Percentiles rank a stretch among this genome's conserved stretches.
Evolutionary conservation across 2,329 filamentous ascomycete species (phyloP).

Genomic region (Remersonia thermophila): DNA sequence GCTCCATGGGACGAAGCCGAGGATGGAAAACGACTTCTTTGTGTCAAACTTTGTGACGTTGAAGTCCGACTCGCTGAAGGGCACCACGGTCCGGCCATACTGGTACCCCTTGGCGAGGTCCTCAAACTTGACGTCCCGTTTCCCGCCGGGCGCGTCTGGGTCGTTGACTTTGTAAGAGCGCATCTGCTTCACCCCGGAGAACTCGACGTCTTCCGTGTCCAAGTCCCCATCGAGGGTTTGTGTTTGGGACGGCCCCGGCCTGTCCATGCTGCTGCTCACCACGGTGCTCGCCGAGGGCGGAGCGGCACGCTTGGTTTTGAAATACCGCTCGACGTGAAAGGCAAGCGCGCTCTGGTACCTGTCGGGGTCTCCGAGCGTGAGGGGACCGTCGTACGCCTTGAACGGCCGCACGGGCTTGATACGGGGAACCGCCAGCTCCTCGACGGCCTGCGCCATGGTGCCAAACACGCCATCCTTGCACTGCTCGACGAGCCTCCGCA

Average conservation of each 20-base stretch:
- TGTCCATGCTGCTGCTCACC: constrained; percentile 34
- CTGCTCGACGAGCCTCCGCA: constrained; percentile 52
- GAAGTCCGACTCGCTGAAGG: constrained; percentile 74
- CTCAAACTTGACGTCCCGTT: constrained; percentile 68
- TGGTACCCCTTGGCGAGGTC: constrained; percentile 85
- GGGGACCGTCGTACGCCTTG: constrained; percentile 63
- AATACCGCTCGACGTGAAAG: constrained; percentile 85
- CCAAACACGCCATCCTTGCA: constrained; percentile 61
- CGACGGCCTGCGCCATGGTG: constrained; percentile 76
- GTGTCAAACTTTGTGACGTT: constrained; percentile 85
- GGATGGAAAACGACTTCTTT: constrained; percentile 58
- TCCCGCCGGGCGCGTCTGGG: constrained; percentile 60
- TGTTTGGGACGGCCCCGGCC: constrained; percentile 36
- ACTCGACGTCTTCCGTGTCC: constrained; percentile 38
- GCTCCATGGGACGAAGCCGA: constrained; percentile 70
- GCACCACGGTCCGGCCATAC: constrained; percentile 84
- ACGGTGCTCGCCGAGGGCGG: constrained; percentile 69
- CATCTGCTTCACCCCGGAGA: constrained; percentile 63
- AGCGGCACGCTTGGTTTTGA: constrained; percentile 66
- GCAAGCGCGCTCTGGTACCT: constrained; percentile 61
- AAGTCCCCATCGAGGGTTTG: constrained; percentile 39
- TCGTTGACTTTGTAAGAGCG: constrained; percentile 74
- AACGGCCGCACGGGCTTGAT: constrained; percentile 66
- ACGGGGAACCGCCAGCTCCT: constrained; percentile 63
- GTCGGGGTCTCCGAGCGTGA: constrained; percentile 69